Conservation (phyloP, 345 rosid species). For the Garcia nutans region DNA sequence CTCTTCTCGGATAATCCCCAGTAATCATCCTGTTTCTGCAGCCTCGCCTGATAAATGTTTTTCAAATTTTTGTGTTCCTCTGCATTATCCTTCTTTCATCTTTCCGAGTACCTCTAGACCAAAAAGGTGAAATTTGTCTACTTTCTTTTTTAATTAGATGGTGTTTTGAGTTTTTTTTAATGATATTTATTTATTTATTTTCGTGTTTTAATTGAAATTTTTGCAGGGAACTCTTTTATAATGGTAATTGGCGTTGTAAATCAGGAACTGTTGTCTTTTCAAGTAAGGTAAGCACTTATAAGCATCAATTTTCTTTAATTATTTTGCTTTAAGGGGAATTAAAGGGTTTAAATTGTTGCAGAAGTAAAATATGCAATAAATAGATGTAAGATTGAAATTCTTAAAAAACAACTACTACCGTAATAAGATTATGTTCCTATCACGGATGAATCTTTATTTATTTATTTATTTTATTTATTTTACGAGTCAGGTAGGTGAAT, state of each 20-base stretch:
- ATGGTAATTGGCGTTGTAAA: slow-evolving; percentile 18
- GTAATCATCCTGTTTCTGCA: slow-evolving; percentile 15
- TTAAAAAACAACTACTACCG: no score
- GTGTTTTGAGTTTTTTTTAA: background rate
- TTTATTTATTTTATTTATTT: no score
- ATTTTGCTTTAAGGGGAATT: no score
- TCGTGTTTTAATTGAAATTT: slow-evolving; percentile 9
- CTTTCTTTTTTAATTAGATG: no score
- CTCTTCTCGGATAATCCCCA: slow-evolving; percentile 12
- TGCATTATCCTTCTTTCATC: slow-evolving; percentile 8
- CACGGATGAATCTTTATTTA: no score
- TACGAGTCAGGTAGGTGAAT: background rate
- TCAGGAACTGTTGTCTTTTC: slow-evolving; percentile 26
- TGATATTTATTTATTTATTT: background rate
- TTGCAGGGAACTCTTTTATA: slow-evolving; percentile 28
- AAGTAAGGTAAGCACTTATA: slow-evolving; percentile 21
- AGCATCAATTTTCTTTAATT: no score
- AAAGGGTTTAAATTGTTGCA: no score
- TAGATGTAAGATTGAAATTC: no score
- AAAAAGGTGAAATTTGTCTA: slow-evolving; percentile 18
- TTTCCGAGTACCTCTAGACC: slow-evolving; percentile 12
- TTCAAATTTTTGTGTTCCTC: slow-evolving; percentile 4
- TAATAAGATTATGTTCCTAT: no score
- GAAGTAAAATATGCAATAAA: no score
- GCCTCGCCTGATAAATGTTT: slow-evolving; percentile 1